Base-by-base conservation (phyloP, 129 eudicot species). In the Helichrysum umbraculigerum region DNA sequence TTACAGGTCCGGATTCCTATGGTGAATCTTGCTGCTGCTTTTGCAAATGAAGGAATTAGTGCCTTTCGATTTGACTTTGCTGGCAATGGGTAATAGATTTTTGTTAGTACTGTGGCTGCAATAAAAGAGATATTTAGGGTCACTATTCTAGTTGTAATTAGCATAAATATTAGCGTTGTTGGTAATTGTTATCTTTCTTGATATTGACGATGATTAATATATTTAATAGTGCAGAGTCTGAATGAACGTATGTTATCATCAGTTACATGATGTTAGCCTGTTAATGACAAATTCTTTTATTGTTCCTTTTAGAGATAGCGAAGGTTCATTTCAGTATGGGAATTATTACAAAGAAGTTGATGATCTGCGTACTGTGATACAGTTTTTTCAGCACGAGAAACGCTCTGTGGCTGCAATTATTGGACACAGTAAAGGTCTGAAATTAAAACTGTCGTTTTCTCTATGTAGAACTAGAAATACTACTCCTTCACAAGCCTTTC, bases 51-150 rank as follows among this genome's bases (percentile, higher is more conserved):
- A 72, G 94, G 94, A 84, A 76, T 88, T 64, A 90, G 89, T 82
- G 89, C 88, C 72, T 92, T 84, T 78, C 94, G 96, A 70, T 92
- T 90, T 64, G 98, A 92, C 77, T 92, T 92, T 62, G 82, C 98
- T 47, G 96, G 98, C 57, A 90, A 92, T 66, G 98, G 98, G 98
- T 92, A 84, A 81, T 82, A 34, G 11, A 5, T 21, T 20, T 71
- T 71, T 50, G 42, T 70, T 68, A 21, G 14, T 76, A 76, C 15
- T 56, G 2, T 78, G 20, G 25, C 44, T 69, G 22, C 69, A 39
- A 59, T 41, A 69, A 60, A 22, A 3, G 21, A 16, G 59, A 52
- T 52, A 16, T 14, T 2, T 52, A 52, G 59, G 59, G 4, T 52
- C 8, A 52, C 59, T 52, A 52, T 52, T 52, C 59, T 52, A 52